phyloP scores from a whole-genome alignment of 2,329 filamentous ascomycete genomes.

The Penicillium oxalicum region DNA sequence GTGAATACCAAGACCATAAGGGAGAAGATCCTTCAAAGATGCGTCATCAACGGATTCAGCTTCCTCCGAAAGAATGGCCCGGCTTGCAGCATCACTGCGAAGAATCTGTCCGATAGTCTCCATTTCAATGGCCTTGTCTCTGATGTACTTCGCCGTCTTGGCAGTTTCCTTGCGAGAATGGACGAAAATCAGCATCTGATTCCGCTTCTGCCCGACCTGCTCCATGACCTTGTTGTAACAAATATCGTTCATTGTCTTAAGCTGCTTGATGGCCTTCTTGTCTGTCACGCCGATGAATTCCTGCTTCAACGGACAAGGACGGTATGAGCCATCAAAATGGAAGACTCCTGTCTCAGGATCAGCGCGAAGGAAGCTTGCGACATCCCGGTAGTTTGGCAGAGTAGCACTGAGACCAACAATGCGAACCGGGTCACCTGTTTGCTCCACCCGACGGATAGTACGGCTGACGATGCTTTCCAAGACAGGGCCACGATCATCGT shows the following conservation, averaged over 20 bases:
- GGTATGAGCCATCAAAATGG: constrained; percentile 91
- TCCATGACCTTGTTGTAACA: constrained; percentile 97
- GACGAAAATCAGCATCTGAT: constrained; percentile 98
- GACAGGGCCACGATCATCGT: constrained; percentile 94
- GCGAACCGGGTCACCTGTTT: constrained; percentile 87
- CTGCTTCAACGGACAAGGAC: constrained; percentile 89
- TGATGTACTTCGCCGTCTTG: constrained; percentile 92
- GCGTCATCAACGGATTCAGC: constrained; percentile 74
- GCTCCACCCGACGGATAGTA: constrained; percentile 86
- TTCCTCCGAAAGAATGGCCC: constrained; percentile 81
- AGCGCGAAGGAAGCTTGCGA: constrained; percentile 89
- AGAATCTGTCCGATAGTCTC: constrained; percentile 96
- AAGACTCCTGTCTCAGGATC: constrained; percentile 81
- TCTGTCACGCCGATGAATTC: constrained; percentile 97
- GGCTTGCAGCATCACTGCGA: constrained; percentile 82
- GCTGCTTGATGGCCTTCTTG: constrained; percentile 96
- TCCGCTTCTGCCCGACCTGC: constrained; percentile 84
- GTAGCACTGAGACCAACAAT: constrained; percentile 91
- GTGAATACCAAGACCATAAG: constrained; percentile 96
- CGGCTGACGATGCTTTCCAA: constrained; percentile 94
- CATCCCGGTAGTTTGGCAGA: constrained; percentile 91
- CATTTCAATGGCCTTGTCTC: constrained; percentile 93
- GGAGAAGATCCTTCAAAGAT: constrained; percentile 87
- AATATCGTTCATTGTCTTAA: constrained; percentile 99
- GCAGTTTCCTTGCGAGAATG: constrained; percentile 97